Conservation (phyloP, 2,329 filamentous ascomycete species). For the Xylaria hypoxylon region DNA sequence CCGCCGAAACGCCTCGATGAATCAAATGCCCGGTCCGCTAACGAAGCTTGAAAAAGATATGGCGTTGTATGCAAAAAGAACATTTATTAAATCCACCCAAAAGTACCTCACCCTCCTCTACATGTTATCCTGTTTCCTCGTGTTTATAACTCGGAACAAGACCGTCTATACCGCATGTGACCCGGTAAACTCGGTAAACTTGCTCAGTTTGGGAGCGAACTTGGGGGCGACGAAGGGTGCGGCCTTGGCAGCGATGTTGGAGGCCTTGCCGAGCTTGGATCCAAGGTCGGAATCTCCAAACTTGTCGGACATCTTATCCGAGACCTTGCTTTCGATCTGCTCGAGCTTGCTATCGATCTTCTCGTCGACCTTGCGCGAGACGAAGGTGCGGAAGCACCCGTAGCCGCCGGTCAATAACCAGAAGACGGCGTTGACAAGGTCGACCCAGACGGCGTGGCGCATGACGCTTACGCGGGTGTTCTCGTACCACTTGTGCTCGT, state of each 20-base stretch:
- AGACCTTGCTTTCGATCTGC: conserved; percentile 35
- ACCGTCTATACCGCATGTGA: conserved; percentile 21
- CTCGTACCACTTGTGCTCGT: conserved; percentile 53
- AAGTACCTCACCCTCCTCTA: background rate
- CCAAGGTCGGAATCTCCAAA: conserved; percentile 26
- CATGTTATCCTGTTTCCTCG: background rate
- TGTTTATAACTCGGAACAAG: background rate
- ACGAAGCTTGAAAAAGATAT: conserved; percentile 1
- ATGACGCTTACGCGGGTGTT: conserved; percentile 62
- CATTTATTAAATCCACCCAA: conserved; percentile 22
- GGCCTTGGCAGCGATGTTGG: conserved; percentile 13
- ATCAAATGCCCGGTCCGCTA: conserved; percentile 5
- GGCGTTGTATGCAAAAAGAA: conserved; percentile 11
- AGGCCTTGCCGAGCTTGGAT: conserved; percentile 12
- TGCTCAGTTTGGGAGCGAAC: conserved; percentile 22
- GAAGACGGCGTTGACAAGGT: conserved; percentile 73
- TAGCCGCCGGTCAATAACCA: conserved; percentile 67
- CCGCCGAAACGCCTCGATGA: conserved; percentile 29
- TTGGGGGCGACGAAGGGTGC: conserved; percentile 13
- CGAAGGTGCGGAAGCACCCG: conserved; percentile 57
- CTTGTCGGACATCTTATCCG: conserved; percentile 35
- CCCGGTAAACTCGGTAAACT: conserved; percentile 30
- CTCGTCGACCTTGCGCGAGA: conserved; percentile 37
- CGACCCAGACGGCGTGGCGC: conserved; percentile 79
- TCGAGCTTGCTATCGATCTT: conserved; percentile 37